Evolutionary conservation across 176 grass and related monocot species (phyloP).

Genomic region (Carex parvula): DNA sequence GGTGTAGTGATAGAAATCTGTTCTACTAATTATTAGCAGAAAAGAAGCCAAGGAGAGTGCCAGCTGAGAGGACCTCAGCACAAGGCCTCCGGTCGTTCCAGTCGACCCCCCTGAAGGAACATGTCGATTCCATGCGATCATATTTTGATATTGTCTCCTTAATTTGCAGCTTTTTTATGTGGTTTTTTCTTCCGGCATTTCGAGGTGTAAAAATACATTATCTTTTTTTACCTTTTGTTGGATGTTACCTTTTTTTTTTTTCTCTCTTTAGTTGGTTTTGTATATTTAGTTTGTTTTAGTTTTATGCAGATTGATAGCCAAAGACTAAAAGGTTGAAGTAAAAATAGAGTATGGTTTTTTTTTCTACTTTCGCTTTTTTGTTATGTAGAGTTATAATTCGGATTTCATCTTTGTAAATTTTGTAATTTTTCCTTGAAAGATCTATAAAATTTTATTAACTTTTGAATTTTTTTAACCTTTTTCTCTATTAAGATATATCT

Average conservation of each 20-base stretch:
- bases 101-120: background rate
- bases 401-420: background rate
- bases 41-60: background rate
- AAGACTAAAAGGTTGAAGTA: background rate
- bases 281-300: constrained; percentile 2
- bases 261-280: background rate
- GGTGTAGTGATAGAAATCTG: background rate
- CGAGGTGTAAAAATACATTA: background rate
- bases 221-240: background rate
- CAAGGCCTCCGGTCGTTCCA: background rate
- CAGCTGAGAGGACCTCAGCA: background rate
- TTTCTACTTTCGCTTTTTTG: background rate
- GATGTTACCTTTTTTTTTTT: background rate
- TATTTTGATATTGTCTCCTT: background rate
- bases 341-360: background rate
- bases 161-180: background rate
- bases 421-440: background rate
- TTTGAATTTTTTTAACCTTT: background rate
- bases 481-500: background rate
- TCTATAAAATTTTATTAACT: background rate
- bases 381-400: background rate
- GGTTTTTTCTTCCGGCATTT: background rate
- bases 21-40: background rate
- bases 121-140: background rate
- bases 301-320: background rate